These are phyloP conservation scores for Fonsecaea multimorphosa DNA, from an alignment of 2,329 filamentous ascomycete species.

Conservation along the genomic window DNA sequence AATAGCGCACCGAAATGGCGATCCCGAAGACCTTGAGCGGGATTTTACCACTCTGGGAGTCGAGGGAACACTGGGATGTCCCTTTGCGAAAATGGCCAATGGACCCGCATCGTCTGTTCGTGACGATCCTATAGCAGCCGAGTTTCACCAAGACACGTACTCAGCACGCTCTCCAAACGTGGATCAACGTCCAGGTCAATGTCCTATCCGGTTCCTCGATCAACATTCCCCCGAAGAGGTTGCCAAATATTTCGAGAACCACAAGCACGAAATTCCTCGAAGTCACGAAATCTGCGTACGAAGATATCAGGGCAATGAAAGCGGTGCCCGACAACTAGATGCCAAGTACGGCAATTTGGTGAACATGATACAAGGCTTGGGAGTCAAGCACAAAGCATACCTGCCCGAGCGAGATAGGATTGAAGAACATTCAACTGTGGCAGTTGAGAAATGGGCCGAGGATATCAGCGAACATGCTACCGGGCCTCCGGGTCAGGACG, in stretches of 20 bases:
- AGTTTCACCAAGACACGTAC: constrained; percentile 51
- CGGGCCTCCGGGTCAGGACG: constrained; percentile 39
- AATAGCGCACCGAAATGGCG: constrained; percentile 35
- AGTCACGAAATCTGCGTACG: constrained; percentile 93
- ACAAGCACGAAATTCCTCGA: constrained; percentile 92
- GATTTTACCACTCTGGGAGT: constrained; percentile 89
- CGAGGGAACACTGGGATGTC: constrained; percentile 79
- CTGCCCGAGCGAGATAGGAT: constrained; percentile 66
- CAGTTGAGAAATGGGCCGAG: constrained; percentile 86
- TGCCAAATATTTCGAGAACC: constrained; percentile 88
- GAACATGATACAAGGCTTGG: constrained; percentile 91
- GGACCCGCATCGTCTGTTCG: constrained; percentile 48
- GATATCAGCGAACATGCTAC: constrained; percentile 66
- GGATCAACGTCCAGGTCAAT: constrained; percentile 67
- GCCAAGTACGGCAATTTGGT: constrained; percentile 92
- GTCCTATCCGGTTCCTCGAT: constrained; percentile 90
- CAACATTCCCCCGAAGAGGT: constrained; percentile 93
- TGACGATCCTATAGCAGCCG: constrained; percentile 59
- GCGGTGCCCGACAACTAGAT: constrained; percentile 84
- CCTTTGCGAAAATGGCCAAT: constrained; percentile 67
- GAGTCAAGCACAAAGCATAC: constrained; percentile 86
- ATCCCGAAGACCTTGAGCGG: constrained; percentile 68
- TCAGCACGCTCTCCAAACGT: constrained; percentile 58
- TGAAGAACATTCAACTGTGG: constrained; percentile 44
- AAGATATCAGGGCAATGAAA: constrained; percentile 84